These are phyloP conservation scores for Pseudogymnoascus destructans DNA, from an alignment of 2,329 filamentous ascomycete genomes.

Conservation along the genomic window DNA sequence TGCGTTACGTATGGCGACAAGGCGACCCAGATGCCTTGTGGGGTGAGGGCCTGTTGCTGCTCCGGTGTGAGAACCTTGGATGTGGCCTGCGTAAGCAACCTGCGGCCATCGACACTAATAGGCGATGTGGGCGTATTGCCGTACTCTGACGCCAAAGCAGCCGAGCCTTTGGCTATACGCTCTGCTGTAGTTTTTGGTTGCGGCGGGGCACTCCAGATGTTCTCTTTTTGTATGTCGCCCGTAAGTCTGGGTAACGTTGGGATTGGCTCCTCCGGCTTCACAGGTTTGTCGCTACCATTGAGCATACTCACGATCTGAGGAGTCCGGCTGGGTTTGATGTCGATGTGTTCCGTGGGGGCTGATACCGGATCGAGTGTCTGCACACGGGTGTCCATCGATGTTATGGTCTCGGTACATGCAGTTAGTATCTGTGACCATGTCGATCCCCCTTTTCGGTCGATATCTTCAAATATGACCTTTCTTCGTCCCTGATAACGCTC, in stretches of 20 bases:
- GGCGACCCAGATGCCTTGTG: conserved; percentile 35
- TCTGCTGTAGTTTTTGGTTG: conserved; percentile 14
- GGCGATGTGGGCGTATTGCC: conserved; percentile 17
- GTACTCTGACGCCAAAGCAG: conserved; percentile 16
- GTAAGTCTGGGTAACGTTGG: conserved; percentile 20
- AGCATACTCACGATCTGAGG: conserved; percentile 19
- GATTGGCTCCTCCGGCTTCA: conserved; percentile 11
- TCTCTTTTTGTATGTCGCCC: conserved; percentile 17
- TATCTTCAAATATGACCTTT: conserved; percentile 72
- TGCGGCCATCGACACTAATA: conserved; percentile 27
- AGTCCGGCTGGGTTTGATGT: conserved; percentile 25
- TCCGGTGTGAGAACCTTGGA: conserved; percentile 28
- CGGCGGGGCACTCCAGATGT: conserved; percentile 20
- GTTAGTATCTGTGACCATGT: conserved; percentile 70
- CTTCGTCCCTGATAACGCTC: conserved; percentile 61
- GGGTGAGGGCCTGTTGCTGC: conserved; percentile 40
- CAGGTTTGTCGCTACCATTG: conserved; percentile 20
- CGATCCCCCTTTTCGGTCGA: conserved; percentile 66
- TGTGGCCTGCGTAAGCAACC: conserved; percentile 31
- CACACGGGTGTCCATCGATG: conserved; percentile 54
- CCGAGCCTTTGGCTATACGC: conserved; percentile 17
- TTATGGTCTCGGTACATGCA: conserved; percentile 56
- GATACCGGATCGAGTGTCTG: conserved; percentile 18
- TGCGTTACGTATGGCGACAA: conserved; percentile 13
- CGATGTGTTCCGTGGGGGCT: conserved; percentile 36